These are phyloP conservation scores for Chaetomium tenue DNA, from an alignment of 495 filamentous ascomycete species.

Conservation along the genomic window DNA sequence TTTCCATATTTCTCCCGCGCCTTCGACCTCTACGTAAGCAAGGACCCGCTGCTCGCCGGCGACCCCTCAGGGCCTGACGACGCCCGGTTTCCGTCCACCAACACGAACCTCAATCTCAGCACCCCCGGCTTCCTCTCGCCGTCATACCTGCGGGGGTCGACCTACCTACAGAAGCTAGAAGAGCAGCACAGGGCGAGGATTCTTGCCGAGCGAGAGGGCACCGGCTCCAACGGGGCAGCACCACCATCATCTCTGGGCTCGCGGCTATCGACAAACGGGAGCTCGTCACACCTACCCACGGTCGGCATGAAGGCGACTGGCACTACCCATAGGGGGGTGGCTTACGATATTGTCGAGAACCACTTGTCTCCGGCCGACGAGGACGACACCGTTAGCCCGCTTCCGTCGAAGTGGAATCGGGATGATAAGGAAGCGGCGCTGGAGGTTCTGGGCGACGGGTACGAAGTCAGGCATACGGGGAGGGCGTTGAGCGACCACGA, in stretches of 20 bases:
- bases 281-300: conserved; percentile 39
- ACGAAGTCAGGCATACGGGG: conserved; percentile 71
- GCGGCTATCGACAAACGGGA: conserved; percentile 60
- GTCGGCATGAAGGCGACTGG: conserved; percentile 52
- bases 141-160: conserved; percentile 76
- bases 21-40: conserved; percentile 51
- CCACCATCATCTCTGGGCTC: neutral
- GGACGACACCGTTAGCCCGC: conserved; percentile 58
- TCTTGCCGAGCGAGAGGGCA: conserved; percentile 33
- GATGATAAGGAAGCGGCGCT: conserved; percentile 69
- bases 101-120: conserved; percentile 29
- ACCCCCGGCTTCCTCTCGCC: conserved; percentile 64
- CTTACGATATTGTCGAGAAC: conserved; percentile 84
- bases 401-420: conserved; percentile 82
- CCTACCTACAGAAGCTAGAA: conserved; percentile 71
- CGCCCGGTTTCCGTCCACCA: conserved; percentile 22
- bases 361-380: conserved; percentile 25
- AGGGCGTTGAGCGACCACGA: conserved; percentile 61
- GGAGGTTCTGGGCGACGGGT: conserved; percentile 71
- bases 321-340: conserved; percentile 71
- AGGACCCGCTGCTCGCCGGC: conserved; percentile 32
- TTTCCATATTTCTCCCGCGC: conserved; percentile 62
- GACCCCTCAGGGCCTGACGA: conserved; percentile 24
- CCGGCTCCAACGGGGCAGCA: neutral
- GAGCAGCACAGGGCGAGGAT: conserved; percentile 63